Evolutionary conservation across 805 yeast species (phyloP), one percentile per base, ranked within the genome.

Genomic region (Vanderwaltozyma tropicalis): DNA sequence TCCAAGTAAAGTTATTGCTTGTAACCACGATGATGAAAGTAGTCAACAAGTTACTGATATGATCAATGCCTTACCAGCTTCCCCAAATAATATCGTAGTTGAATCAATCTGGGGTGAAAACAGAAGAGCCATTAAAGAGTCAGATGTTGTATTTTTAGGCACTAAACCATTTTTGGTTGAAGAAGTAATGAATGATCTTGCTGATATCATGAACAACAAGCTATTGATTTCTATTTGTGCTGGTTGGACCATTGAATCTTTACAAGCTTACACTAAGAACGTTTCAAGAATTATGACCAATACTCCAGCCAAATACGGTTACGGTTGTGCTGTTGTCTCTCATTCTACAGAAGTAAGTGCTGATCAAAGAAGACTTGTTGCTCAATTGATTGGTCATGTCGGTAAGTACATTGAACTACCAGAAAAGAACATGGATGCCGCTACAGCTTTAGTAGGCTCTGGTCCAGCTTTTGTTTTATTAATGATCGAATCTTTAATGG

Each of bases 231-330:
- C 95, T 4, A 65, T 92, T 44, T 76, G 87, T 49, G 97, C 98
- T 3, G 99, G 99, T 12, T 82, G 86, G 74, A 84, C 95, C 14
- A 78, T 88, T 43, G 76, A 67, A 15, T 83, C 82, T 55, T 68
- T 87, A 48, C 44, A 57, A 15, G 52, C 57, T 1, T 71, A 75
- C 50, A 66, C 83, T 9, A 41, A 56, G 35, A 64, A 68, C 41
- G 77, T 89, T 24, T 84, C 94, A 17, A 73, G 95, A 45, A 94
- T 94, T n/a, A 88, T 94, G 95, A 89, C 99, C 32, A 92, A 89
- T 64, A 92, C 98, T 0, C 96, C 99, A 3, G 94, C 95, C 15
- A 79, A 80, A 58, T 84, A 74, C 59, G 95, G 96, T 17, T 76
- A 79, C 49, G 98, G 97, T 36, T 86, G 89, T 71, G 95, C 97